Percentiles rank a stretch among this genome's conserved stretches.
These are phyloP conservation scores for Fagopyrum homotropicum DNA, from an alignment of 148 eudicot species.

Conservation along the genomic window DNA sequence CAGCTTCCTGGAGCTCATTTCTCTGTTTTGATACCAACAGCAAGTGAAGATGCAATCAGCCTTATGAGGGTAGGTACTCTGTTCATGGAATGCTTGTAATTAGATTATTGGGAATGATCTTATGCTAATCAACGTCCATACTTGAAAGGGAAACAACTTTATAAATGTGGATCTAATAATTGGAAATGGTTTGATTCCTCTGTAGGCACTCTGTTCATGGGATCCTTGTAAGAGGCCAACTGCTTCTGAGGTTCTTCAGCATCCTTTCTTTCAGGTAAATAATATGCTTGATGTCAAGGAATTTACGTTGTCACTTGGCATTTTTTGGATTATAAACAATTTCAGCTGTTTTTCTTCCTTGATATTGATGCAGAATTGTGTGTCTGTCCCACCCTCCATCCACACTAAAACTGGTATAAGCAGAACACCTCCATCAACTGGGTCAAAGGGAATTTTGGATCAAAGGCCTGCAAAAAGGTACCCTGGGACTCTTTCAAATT, in stretches of 20 bases:
- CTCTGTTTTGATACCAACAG: slow-evolving; percentile 65
- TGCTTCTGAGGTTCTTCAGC: slow-evolving; percentile 77
- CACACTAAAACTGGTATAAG: slow-evolving; percentile 35
- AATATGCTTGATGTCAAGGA: too few species aligned
- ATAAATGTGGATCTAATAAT: not conserved
- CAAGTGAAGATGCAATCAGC: slow-evolving; percentile 58
- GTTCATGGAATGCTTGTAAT: too few species aligned
- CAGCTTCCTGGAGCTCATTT: slow-evolving; percentile 70
- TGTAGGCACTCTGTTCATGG: slow-evolving; percentile 82
- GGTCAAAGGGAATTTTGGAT: slow-evolving; percentile 35
- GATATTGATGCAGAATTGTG: slow-evolving; percentile 49
- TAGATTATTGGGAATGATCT: too few species aligned
- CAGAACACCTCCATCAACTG: slow-evolving; percentile 51
- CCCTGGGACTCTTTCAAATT: slow-evolving; percentile 32
- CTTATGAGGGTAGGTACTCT: slow-evolving; percentile 45
- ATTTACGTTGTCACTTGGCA: not conserved
- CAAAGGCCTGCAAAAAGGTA: slow-evolving; percentile 42
- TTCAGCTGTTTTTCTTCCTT: not conserved
- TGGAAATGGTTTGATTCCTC: not conserved
- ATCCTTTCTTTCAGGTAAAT: slow-evolving; percentile 85
- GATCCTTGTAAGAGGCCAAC: slow-evolving; percentile 87
- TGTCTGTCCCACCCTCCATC: slow-evolving; percentile 53
- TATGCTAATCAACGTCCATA: too few species aligned
- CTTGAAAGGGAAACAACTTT: not conserved
- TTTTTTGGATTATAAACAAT: not conserved